Evolutionary conservation across 257 asterid genomes (phyloP).

Genomic region (Petrea volubilis): DNA sequence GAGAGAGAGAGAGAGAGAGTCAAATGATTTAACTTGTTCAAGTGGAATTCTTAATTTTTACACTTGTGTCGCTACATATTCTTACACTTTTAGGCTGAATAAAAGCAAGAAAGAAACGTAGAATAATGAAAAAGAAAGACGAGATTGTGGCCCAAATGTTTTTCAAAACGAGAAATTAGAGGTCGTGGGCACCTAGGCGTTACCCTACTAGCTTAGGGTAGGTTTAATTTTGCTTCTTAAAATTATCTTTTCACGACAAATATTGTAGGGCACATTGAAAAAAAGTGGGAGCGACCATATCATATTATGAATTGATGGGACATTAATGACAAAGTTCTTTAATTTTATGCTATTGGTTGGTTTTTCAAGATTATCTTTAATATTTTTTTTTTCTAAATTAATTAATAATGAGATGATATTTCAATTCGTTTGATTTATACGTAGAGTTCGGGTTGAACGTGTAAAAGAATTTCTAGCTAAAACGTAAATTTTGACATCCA

Average conservation of each 20-base stretch:
- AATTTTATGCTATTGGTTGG: not conserved
- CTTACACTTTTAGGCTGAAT: constrained; percentile 1
- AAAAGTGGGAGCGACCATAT: not conserved
- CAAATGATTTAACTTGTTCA: not conserved
- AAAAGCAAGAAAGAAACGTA: constrained; percentile 17
- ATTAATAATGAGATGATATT: no score
- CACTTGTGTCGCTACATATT: constrained; percentile 23
- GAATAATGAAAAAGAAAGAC: constrained; percentile 9
- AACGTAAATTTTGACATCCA: no score
- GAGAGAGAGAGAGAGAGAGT: not conserved
- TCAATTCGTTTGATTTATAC: no score
- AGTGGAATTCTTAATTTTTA: not conserved
- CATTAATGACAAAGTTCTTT: not conserved
- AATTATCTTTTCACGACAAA: not conserved
- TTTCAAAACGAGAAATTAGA: not conserved
- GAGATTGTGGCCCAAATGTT: constrained; percentile 23
- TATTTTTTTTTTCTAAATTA: no score
- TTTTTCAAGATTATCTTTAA: not conserved
- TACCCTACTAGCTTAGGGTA: constrained; percentile 12
- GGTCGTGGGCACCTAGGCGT: constrained; percentile 9
- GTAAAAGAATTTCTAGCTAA: no score
- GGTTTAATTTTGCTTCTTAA: constrained; percentile 8
- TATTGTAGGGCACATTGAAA: constrained; percentile 3
- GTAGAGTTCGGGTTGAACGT: no score
- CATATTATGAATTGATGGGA: not conserved